Evolutionary conservation across 106 monocot species (phyloP).

Genomic region (Ottelia alismoides): DNA sequence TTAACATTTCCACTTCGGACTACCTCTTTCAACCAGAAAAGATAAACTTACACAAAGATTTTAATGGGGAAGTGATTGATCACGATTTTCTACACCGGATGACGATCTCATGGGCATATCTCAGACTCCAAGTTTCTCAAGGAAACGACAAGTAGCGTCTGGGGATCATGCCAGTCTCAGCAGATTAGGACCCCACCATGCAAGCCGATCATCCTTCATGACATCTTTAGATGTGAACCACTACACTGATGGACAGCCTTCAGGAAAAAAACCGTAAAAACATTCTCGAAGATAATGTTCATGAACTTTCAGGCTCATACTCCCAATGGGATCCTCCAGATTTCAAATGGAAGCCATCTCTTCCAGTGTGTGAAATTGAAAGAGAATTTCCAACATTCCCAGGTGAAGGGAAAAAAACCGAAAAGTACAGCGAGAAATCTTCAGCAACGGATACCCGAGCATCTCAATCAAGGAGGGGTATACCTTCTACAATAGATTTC

Average conservation of each 20-base stretch:
- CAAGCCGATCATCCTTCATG: not conserved
- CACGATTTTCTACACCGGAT: constrained; percentile 5
- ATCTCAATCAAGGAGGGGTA: constrained; percentile 6
- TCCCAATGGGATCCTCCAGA: not conserved
- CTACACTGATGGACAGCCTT: not conserved
- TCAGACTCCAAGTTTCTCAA: constrained; percentile 14
- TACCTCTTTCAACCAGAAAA: too few species aligned
- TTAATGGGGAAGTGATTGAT: constrained; percentile 14
- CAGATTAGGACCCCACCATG: not conserved
- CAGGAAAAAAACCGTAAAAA: not conserved
- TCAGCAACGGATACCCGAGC: constrained; percentile 10
- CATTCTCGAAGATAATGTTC: too few species aligned
- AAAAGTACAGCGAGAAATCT: constrained; percentile 6
- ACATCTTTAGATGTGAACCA: not conserved
- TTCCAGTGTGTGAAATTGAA: not conserved
- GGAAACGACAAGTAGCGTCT: not conserved
- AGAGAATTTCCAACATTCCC: constrained; percentile 13
- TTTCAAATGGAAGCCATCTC: not conserved
- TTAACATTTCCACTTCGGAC: too few species aligned
- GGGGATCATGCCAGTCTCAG: not conserved
- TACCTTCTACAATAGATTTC: constrained; percentile 22
- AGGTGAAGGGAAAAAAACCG: constrained; percentile 8
- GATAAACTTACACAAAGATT: not conserved
- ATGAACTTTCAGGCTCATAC: too few species aligned
- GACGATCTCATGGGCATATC: constrained; percentile 8